Conservation (phyloP, 2,329 filamentous ascomycete species). For the Graphiopsis chlorocephala region DNA sequence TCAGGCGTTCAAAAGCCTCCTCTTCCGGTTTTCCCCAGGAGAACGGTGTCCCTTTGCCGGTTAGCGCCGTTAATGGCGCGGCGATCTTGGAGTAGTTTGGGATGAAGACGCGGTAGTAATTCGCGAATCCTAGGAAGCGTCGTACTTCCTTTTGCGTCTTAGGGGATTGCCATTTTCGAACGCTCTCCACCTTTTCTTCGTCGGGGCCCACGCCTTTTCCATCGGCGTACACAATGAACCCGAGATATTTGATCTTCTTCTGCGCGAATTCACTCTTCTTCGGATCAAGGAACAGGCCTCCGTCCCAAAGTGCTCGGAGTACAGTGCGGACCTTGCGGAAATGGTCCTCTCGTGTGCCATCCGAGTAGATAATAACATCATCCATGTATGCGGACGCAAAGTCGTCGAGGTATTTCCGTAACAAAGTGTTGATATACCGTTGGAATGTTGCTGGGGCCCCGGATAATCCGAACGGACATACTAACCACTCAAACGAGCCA, state of each 20-base stretch:
- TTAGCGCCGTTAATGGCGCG: no score
- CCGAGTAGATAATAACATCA: slow-evolving; percentile 28
- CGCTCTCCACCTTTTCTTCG: slow-evolving; percentile 8
- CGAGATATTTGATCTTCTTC: no score
- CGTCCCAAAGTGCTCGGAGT: not conserved
- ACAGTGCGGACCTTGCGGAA: not conserved
- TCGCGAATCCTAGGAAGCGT: no score
- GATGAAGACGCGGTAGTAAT: no score
- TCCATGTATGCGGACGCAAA: slow-evolving; percentile 27
- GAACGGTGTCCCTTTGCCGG: no score
- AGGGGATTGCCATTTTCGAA: no score
- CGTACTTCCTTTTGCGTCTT: no score
- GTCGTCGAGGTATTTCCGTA: slow-evolving; percentile 24
- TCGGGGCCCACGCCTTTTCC: slow-evolving; percentile 1
- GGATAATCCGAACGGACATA: slow-evolving; percentile 30
- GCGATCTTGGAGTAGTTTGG: no score
- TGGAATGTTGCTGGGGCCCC: slow-evolving; percentile 17
- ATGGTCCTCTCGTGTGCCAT: slow-evolving; percentile 14
- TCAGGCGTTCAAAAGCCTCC: no score
- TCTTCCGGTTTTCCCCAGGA: no score
- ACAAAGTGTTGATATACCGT: slow-evolving; percentile 23
- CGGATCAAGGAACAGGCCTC: slow-evolving; percentile 17
- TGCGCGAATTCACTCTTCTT: no score
- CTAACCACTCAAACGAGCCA: slow-evolving; percentile 35
- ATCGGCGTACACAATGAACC: no score